A percentile compares a stretch with the other conserved stretches of the same genome.
These are phyloP conservation scores for Haberlea rhodopensis DNA, from an alignment of 257 asterid species.

Conservation along the genomic window DNA sequence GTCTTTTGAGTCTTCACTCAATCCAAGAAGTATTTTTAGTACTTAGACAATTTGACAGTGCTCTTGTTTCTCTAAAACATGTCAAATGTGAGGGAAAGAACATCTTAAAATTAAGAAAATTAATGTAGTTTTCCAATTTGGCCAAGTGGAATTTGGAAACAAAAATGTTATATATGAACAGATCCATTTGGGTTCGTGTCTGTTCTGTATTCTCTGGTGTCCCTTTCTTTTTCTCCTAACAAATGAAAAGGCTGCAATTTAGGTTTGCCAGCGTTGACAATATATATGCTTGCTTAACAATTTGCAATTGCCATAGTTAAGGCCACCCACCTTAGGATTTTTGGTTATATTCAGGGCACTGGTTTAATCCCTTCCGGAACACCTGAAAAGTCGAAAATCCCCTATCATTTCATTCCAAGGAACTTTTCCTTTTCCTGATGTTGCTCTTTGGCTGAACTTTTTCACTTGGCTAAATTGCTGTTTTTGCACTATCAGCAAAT, in stretches of 20 bases:
- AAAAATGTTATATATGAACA: neutral
- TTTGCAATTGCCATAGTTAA: neutral
- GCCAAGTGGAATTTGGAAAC: neutral
- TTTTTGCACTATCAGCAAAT: conserved; percentile 39
- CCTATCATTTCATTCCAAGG: neutral
- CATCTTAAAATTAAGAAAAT: neutral
- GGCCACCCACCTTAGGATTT: neutral
- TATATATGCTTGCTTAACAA: neutral
- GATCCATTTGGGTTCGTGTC: too few species aligned
- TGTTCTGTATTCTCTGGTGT: too few species aligned
- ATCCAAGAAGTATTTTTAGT: neutral
- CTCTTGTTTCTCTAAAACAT: too few species aligned
- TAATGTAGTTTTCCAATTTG: neutral
- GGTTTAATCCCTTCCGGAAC: too few species aligned
- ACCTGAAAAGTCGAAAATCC: neutral
- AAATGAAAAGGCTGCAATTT: too few species aligned
- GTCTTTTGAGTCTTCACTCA: neutral
- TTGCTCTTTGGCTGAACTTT: neutral
- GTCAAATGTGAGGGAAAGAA: too few species aligned
- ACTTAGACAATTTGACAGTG: neutral
- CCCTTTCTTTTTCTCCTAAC: too few species aligned
- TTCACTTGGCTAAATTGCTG: conserved; percentile 19
- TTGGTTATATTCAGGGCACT: neutral
- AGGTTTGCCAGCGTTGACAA: neutral
- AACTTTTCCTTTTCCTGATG: neutral